Evolutionary conservation across 441 rosid genomes (phyloP).

Genomic region (Dalechampia spathulata): DNA sequence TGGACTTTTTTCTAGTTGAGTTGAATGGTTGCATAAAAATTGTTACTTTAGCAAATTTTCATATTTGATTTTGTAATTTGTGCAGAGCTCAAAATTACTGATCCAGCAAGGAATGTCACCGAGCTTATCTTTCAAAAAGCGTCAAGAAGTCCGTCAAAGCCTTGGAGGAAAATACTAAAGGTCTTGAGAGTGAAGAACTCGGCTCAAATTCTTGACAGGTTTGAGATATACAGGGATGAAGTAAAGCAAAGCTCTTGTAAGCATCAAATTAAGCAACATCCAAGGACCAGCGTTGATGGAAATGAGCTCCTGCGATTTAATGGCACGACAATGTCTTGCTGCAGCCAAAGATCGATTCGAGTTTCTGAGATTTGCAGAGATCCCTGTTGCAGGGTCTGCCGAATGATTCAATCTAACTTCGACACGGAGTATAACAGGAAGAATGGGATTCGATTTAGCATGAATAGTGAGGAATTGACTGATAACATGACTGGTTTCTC

Average conservation of each 20-base stretch:
- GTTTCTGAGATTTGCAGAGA: slow-evolving; percentile 29
- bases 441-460: slow-evolving; percentile 29
- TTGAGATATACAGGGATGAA: slow-evolving; percentile 36
- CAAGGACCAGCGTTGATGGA: slow-evolving; percentile 43
- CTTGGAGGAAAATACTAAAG: slow-evolving; percentile 24
- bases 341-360: slow-evolving; percentile 13
- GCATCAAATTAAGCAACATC: slow-evolving; percentile 20
- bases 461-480: slow-evolving; percentile 27
- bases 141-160: slow-evolving; percentile 27
- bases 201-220: slow-evolving; percentile 26
- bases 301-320: slow-evolving; percentile 43
- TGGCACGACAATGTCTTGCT: slow-evolving; percentile 40
- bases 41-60: neutral
- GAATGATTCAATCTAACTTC: slow-evolving; percentile 30
- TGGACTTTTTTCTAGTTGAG: neutral
- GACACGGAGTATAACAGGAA: slow-evolving; percentile 20
- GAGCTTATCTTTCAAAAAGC: slow-evolving; percentile 41
- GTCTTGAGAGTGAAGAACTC: slow-evolving; percentile 42
- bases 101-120: slow-evolving; percentile 39
- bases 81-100: slow-evolving; percentile 33
- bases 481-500: slow-evolving; percentile 17
- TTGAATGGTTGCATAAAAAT: no score
- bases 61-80: neutral
- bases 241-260: slow-evolving; percentile 29
- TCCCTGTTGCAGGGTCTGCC: slow-evolving; percentile 32